These are phyloP conservation scores for Protomyces inundatus DNA, from an alignment of 1,139 yeast genomes.

Conservation along the genomic window DNA sequence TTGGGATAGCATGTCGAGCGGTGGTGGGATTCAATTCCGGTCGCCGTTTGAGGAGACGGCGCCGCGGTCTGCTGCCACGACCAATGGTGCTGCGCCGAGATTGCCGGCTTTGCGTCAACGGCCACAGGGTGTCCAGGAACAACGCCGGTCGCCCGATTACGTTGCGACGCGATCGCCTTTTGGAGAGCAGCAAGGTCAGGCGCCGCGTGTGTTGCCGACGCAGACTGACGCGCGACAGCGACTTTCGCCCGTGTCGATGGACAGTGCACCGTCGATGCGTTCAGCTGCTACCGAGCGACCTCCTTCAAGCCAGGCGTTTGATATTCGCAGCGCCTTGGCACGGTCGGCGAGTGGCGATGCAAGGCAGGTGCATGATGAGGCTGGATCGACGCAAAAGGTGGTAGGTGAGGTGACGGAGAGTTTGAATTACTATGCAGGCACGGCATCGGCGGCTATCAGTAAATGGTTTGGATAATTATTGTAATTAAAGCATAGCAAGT, in stretches of 20 bases:
- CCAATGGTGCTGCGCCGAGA: neutral
- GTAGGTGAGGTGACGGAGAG: neutral
- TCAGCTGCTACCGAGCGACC: neutral
- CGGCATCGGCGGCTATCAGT: neutral
- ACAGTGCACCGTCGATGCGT: neutral
- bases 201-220: neutral
- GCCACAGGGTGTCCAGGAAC: neutral
- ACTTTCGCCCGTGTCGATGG: neutral
- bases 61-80: neutral
- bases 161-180: neutral
- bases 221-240: neutral
- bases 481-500: too few relatives aligned
- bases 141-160: neutral
- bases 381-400: neutral
- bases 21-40: neutral
- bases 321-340: neutral
- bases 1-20: neutral
- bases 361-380: neutral
- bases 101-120: neutral
- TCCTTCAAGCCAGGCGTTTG: neutral
- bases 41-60: neutral
- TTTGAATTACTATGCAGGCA: neutral
- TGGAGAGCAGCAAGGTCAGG: neutral
- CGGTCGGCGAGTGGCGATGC: neutral
- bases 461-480: neutral